Evolutionary conservation across 1,139 yeast genomes (phyloP).

Genomic region (Geotrichum macrosporum): DNA sequence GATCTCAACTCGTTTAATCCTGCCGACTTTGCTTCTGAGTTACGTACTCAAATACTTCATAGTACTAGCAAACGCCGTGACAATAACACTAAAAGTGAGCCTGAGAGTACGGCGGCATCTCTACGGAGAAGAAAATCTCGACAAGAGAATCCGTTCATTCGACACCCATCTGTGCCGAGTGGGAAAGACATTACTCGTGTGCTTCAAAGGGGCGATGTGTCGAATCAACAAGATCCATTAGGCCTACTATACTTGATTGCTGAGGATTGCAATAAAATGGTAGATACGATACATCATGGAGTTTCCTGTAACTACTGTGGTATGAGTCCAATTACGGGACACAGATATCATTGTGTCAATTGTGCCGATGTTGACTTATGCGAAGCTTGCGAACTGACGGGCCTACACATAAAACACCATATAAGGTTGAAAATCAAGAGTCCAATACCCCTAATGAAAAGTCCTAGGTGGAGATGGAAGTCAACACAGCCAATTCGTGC

Average conservation of each 20-base stretch:
- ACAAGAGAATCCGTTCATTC: slow-evolving; percentile 4
- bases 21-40: no score
- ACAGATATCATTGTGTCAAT: slow-evolving; percentile 33
- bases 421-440: slow-evolving; percentile 28
- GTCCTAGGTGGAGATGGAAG: slow-evolving; percentile 32
- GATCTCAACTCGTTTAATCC: no score
- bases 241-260: slow-evolving; percentile 30
- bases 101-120: no score
- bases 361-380: slow-evolving; percentile 38
- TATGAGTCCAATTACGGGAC: slow-evolving; percentile 33
- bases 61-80: no score
- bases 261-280: slow-evolving; percentile 25
- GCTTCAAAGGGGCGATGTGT: neutral
- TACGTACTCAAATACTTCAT: no score
- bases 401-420: slow-evolving; percentile 30
- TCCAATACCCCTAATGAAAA: slow-evolving; percentile 33
- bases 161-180: neutral
- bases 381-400: slow-evolving; percentile 30
- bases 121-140: neutral
- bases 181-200: neutral
- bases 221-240: neutral
- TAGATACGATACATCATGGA: slow-evolving; percentile 31
- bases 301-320: slow-evolving; percentile 35
- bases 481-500: slow-evolving; percentile 21
- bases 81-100: no score